Evolutionary conservation across 257 asterid genomes (phyloP).

Genomic region (Buddleja alternifolia): DNA sequence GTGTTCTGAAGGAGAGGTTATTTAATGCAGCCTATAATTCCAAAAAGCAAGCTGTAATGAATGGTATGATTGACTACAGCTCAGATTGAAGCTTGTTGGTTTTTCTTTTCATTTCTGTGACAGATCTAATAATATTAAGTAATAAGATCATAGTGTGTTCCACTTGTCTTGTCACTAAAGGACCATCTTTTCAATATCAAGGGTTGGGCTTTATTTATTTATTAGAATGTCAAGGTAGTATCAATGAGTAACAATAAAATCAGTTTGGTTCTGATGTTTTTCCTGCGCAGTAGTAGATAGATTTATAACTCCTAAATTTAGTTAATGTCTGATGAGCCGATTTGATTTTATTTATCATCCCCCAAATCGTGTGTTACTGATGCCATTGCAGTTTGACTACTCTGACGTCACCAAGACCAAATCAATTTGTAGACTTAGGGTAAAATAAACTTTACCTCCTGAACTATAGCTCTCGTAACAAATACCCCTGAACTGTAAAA

Average conservation of each 20-base stretch:
- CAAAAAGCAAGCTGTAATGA: constrained; percentile 88
- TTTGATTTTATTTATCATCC: too few species aligned
- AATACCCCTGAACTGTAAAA: too few species aligned
- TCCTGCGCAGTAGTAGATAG: background rate
- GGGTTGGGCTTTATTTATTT: constrained; percentile 16
- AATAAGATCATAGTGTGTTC: background rate
- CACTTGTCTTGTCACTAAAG: constrained; percentile 4
- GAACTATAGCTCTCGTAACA: too few species aligned
- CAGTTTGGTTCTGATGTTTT: background rate
- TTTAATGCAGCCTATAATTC: constrained; percentile 92
- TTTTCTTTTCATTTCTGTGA: constrained; percentile 14
- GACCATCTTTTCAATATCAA: background rate
- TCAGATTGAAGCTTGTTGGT: constrained; percentile 11
- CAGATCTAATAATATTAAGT: constrained; percentile 12
- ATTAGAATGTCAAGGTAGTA: background rate
- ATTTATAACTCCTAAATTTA: constrained; percentile 1
- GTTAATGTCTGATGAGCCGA: too few species aligned
- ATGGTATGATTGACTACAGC: constrained; percentile 50
- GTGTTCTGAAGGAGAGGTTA: constrained; percentile 74
- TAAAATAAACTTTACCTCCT: too few species aligned
- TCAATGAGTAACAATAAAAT: too few species aligned
- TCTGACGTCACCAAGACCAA: too few species aligned
- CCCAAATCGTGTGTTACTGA: too few species aligned
- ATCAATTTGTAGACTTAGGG: too few species aligned
- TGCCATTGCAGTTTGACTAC: too few species aligned